Evolutionary conservation across 2,329 filamentous ascomycete species (phyloP), one percentile per base, ranked within the genome.

Genomic region (Paecilomyces fulvus): DNA sequence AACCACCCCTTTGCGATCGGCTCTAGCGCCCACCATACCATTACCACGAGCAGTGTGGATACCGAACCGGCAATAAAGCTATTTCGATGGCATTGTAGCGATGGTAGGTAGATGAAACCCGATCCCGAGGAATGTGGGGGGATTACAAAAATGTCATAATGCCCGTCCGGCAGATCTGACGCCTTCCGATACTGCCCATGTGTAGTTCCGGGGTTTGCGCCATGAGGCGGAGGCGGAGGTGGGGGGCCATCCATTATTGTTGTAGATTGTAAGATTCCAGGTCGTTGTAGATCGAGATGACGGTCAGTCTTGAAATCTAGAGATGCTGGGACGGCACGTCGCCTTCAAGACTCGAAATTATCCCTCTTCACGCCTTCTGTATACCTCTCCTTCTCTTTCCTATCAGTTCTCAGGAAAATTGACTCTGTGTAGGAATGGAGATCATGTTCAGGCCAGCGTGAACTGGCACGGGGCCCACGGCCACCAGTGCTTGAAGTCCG

Each of bases 81-180:
- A 73, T 96, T 96, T 66, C 87, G 81, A 67, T 94, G 89, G 20
- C 90, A 88, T 67, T 87, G 83, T 59, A 97, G 74, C 0, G 92
- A 96, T 0, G 92, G 92, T n/a, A 97, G 83, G 72, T 97, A 96
- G 28, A 97, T 79, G 73, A 96, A 96, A 31, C 92, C 92, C 0
- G 86, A 84, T 54, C 92, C 92, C 6, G 92, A 82, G 10, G 91
- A 92, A 72, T 96, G 91, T 51, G 92, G 90, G 7, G 92, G 92
- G 67, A 97, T 92, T 70, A 96, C 88, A 77, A 96, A 96, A 69
- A 97, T 95, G 77, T 97, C 92, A 74, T 96, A 97, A 70, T 94
- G 95, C 55, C 92, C 92, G 1, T 88, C 81, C 2, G 92, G 92
- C 51, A 96, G 78, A 56, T 88, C 87, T 53, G 73, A 73, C 6